A percentile compares a stretch with the other conserved stretches of the same genome.
phyloP scores from a whole-genome alignment of 1,284 basidiomycete genomes.

The Kwoniella shivajii region DNA sequence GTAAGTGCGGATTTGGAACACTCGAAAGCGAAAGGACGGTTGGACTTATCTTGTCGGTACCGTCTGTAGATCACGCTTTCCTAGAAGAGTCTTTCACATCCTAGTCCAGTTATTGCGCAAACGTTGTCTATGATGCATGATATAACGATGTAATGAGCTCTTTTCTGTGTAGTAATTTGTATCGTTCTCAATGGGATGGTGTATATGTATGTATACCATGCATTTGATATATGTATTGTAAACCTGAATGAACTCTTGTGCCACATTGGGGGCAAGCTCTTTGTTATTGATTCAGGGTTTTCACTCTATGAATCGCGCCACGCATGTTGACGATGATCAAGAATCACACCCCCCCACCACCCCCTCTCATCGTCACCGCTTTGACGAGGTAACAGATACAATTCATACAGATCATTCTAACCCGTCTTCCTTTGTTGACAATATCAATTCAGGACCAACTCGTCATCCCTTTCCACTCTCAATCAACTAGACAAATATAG shows the following conservation, averaged over 20 bases:
- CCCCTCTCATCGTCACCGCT: conserved; percentile 8
- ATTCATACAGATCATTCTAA: conserved; percentile 5
- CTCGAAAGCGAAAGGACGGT: neutral
- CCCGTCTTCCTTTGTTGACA: neutral
- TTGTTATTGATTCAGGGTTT: neutral
- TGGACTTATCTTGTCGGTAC: neutral
- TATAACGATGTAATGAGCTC: neutral
- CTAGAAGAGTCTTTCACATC: conserved; percentile 40
- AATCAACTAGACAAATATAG: neutral
- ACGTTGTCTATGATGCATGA: no score
- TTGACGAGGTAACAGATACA: no score
- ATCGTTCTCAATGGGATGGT: neutral
- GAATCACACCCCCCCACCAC: neutral
- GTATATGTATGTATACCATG: conserved; percentile 1
- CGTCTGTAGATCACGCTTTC: conserved; percentile 43
- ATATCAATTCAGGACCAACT: neutral
- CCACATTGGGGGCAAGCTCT: conserved; percentile 19
- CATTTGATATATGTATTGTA: neutral
- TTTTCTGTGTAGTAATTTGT: neutral
- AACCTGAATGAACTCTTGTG: conserved; percentile 17
- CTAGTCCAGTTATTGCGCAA: no score
- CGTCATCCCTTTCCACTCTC: neutral
- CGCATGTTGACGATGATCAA: neutral
- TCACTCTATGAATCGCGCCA: conserved; percentile 10
- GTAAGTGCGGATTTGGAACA: conserved; percentile 30